These are phyloP conservation scores for Monosporozyma aquatica DNA, from an alignment of 805 yeast species.

Conservation along the genomic window DNA sequence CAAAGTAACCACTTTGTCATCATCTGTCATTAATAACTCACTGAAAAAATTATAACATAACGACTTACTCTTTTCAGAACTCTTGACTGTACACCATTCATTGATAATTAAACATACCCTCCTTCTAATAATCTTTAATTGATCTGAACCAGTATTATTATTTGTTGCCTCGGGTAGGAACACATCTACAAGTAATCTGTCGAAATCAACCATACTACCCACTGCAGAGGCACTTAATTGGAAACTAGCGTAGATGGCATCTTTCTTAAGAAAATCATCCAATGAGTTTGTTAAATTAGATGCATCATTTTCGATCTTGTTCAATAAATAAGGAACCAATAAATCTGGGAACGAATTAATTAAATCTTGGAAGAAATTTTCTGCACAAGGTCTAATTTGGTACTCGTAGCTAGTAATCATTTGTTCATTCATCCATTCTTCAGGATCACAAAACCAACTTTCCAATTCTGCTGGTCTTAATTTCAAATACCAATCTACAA, in stretches of 20 bases:
- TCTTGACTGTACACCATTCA: conserved; percentile 71
- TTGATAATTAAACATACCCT: conserved; percentile 67
- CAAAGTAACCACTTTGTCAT: conserved; percentile 74
- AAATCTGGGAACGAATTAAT: conserved; percentile 52
- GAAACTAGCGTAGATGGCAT: conserved; percentile 73
- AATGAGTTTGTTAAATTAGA: conserved; percentile 25
- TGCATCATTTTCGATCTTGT: conserved; percentile 42
- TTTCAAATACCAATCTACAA: conserved; percentile 66
- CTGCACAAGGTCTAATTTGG: conserved; percentile 81
- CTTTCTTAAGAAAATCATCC: conserved; percentile 56
- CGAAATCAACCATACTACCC: conserved; percentile 57
- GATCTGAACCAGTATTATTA: conserved; percentile 34
- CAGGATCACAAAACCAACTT: conserved; percentile 79
- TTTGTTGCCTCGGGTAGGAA: conserved; percentile 53
- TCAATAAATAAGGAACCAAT: conserved; percentile 46
- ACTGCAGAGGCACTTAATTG: conserved; percentile 67
- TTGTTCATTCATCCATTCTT: conserved; percentile 86
- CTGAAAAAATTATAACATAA: conserved; percentile 51
- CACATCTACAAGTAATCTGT: conserved; percentile 46
- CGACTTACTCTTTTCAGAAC: conserved; percentile 48
- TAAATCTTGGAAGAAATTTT: conserved; percentile 70
- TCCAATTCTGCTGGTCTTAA: conserved; percentile 70
- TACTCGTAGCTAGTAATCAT: conserved; percentile 69
- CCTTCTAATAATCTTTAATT: conserved; percentile 59
- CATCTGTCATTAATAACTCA: conserved; percentile 39